phyloP scores from a whole-genome alignment of 768 basidiomycete species.

The Naganishia friedmannii region DNA sequence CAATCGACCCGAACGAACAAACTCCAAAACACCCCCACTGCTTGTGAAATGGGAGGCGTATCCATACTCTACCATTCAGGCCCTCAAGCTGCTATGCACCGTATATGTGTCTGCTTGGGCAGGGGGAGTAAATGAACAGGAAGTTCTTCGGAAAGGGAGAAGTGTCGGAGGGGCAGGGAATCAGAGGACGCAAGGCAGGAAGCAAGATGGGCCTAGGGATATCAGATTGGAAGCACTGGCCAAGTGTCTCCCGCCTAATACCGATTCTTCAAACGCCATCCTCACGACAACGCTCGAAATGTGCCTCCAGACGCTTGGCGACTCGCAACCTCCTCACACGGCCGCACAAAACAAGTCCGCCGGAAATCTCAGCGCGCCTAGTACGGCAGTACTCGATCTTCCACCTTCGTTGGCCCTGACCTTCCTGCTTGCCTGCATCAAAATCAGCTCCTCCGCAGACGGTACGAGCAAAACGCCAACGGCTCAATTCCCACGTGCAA shows the following conservation, averaged over 20 bases:
- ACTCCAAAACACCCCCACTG: slow-evolving; percentile 4
- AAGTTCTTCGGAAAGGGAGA: neutral
- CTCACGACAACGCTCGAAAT: slow-evolving; percentile 12
- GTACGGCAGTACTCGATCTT: neutral
- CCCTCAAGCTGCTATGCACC: slow-evolving; percentile 10
- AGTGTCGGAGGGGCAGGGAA: neutral
- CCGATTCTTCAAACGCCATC: slow-evolving; percentile 5
- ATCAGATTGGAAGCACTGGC: neutral
- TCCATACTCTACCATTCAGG: slow-evolving; percentile 21
- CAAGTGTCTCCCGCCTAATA: slow-evolving; percentile 6
- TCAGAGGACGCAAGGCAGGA: neutral
- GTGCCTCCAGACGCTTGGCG: slow-evolving; percentile 5
- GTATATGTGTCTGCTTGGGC: slow-evolving; percentile 20
- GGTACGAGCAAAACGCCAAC: neutral
- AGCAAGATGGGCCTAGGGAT: neutral
- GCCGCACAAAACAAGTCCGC: neutral
- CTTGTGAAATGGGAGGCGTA: slow-evolving; percentile 19
- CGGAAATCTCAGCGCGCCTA: neutral
- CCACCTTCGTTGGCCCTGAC: slow-evolving; percentile 13
- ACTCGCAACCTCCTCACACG: slow-evolving; percentile 1
- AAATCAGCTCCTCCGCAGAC: slow-evolving; percentile 17
- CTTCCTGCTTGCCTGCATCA: slow-evolving; percentile 15
- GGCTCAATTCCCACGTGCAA: neutral
- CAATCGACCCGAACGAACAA: slow-evolving; percentile 8
- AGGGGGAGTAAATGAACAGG: neutral